Conservation (phyloP, 208 protist species). For the Histomonas meleagridis region DNA sequence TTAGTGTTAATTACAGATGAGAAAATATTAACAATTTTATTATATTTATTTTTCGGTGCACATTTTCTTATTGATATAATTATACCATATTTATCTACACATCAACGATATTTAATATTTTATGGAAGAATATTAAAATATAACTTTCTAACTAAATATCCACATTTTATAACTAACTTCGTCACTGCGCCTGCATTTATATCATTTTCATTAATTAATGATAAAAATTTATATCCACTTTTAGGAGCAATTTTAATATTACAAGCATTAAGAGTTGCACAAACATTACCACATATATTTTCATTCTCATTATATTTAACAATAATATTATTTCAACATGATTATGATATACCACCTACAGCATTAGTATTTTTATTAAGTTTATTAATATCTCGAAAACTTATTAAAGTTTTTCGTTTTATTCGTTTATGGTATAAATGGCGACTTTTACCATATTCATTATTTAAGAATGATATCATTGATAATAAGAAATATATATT, state of each 20-base stretch:
- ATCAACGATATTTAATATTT: not conserved
- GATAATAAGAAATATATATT: not conserved
- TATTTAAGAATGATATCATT: not conserved
- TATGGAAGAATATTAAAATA: not conserved
- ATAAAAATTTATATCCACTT: not conserved
- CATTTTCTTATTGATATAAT: not conserved
- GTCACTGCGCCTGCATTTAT: slow-evolving; percentile 1
- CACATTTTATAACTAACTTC: slow-evolving; percentile 23
- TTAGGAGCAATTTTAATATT: not conserved
- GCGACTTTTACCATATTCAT: not conserved
- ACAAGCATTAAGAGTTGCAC: not conserved
- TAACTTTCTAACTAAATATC: not conserved
- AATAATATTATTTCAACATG: not conserved
- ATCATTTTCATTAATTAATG: not conserved
- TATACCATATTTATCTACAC: not conserved
- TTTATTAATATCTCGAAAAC: not conserved
- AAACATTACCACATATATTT: slow-evolving; percentile 29
- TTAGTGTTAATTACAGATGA: not conserved
- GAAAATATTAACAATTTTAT: not conserved
- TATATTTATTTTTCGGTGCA: not conserved
- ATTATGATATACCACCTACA: not conserved
- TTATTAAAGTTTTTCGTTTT: not conserved
- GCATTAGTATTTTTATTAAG: not conserved
- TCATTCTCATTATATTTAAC: not conserved
- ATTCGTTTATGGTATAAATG: not conserved